These are phyloP conservation scores for Aspergillus sp. DNA, from an alignment of 2,329 filamentous ascomycete genomes.

Conservation along the genomic window DNA sequence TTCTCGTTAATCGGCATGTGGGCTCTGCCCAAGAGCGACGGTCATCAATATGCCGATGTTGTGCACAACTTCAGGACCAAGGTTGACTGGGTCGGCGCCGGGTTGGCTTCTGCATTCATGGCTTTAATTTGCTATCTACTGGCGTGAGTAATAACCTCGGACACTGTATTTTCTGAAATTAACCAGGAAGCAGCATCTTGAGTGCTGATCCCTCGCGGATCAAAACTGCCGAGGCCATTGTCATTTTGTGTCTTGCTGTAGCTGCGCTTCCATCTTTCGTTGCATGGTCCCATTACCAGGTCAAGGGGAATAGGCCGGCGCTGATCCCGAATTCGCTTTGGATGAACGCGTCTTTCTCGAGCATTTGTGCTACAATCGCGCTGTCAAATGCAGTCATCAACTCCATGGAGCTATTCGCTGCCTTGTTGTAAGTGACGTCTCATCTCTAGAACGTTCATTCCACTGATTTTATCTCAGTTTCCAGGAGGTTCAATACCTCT, in stretches of 20 bases:
- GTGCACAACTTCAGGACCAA: conserved; percentile 19
- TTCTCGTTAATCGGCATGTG: conserved; percentile 34
- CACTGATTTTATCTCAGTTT: conserved; percentile 34
- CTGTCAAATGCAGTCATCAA: conserved; percentile 43
- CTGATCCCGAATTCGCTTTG: conserved; percentile 59
- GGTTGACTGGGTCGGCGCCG: conserved; percentile 50
- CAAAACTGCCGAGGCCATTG: conserved; percentile 38
- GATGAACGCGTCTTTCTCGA: conserved; percentile 51
- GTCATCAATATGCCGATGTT: conserved; percentile 20
- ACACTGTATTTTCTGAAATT: not conserved
- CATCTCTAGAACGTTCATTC: not conserved
- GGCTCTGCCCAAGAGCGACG: conserved; percentile 23
- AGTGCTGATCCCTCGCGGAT: conserved; percentile 30
- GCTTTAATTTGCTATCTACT: conserved; percentile 48
- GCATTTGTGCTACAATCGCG: conserved; percentile 47
- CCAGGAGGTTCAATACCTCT: conserved; percentile 44
- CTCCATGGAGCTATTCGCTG: conserved; percentile 43
- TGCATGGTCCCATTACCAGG: conserved; percentile 48
- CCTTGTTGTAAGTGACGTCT: conserved; percentile 40
- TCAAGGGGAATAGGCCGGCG: conserved; percentile 42
- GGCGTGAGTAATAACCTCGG: conserved; percentile 29
- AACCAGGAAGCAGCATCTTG: conserved; percentile 13
- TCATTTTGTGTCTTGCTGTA: conserved; percentile 40
- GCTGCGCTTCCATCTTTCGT: conserved; percentile 45
- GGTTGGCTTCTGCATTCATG: conserved; percentile 41